phyloP scores from a whole-genome alignment of 2,329 filamentous ascomycete species.

The Penicillium hesseltinei region DNA sequence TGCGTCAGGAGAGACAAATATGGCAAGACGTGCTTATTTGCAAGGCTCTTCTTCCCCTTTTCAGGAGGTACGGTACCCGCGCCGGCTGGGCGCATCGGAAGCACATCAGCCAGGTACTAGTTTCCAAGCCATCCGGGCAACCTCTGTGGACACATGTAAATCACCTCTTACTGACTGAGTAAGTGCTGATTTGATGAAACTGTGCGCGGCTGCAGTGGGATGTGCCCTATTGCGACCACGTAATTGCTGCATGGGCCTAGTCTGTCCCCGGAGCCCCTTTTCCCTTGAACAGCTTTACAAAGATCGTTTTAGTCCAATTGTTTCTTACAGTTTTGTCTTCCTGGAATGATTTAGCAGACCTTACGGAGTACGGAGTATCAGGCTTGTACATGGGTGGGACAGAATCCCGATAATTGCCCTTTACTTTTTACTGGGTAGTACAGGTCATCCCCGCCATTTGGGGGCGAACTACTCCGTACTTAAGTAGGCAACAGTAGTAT shows the following conservation, averaged over 20 bases:
- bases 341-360: neutral
- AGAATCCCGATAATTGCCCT: neutral
- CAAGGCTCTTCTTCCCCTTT: slow-evolving; percentile 1
- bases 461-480: slow-evolving; percentile 4
- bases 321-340: neutral
- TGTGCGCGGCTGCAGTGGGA: slow-evolving; percentile 7
- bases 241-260: slow-evolving; percentile 6
- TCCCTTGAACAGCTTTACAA: neutral
- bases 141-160: slow-evolving; percentile 11
- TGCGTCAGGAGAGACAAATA: neutral
- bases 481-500: neutral
- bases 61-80: neutral
- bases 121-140: slow-evolving; percentile 21
- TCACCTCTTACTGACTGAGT: neutral
- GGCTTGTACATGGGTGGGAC: slow-evolving; percentile 4
- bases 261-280: neutral
- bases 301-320: neutral
- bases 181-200: slow-evolving; percentile 2
- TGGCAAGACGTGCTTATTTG: neutral
- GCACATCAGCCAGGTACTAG: slow-evolving; percentile 7
- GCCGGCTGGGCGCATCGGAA: slow-evolving; percentile 17
- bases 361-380: neutral
- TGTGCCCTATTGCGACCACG: slow-evolving; percentile 10
- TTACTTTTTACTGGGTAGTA: neutral
- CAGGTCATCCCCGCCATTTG: slow-evolving; percentile 6